phyloP scores from a whole-genome alignment of 768 basidiomycete species.

The Boletus tomentosulus region DNA sequence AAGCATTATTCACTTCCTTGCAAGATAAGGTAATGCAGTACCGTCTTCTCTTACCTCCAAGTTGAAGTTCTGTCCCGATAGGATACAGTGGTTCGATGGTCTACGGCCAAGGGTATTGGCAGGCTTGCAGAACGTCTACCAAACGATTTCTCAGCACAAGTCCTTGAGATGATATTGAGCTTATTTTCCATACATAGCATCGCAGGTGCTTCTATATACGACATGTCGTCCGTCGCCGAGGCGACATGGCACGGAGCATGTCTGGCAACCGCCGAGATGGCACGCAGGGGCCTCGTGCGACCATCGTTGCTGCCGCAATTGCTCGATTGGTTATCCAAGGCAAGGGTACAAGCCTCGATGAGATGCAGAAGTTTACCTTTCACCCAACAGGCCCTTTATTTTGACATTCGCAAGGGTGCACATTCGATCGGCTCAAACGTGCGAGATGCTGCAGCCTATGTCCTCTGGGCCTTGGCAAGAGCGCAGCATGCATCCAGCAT shows the following conservation, averaged over 20 bases:
- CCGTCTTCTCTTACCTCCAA: background rate
- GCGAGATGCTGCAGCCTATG: constrained; percentile 92
- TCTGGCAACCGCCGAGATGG: constrained; percentile 89
- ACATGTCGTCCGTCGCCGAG: constrained; percentile 75
- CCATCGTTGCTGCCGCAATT: constrained; percentile 54
- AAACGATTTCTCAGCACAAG: constrained; percentile 65
- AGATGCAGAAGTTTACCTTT: constrained; percentile 10
- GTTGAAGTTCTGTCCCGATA: constrained; percentile 31
- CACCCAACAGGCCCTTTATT: constrained; percentile 69
- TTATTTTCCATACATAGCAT: constrained; percentile 77
- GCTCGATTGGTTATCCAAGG: constrained; percentile 81
- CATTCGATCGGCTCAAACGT: constrained; percentile 95
- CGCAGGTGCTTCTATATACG: constrained; percentile 59
- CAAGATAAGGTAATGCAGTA: constrained; percentile 69
- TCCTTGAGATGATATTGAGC: constrained; percentile 73
- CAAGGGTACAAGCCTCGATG: constrained; percentile 25
- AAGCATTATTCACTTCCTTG: constrained; percentile 65
- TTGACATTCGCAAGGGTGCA: constrained; percentile 87
- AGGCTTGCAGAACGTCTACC: constrained; percentile 82
- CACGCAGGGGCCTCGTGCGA: constrained; percentile 71
- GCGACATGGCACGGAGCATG: constrained; percentile 93
- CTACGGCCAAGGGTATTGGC: constrained; percentile 88
- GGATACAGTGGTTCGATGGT: constrained; percentile 96
- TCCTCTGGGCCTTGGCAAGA: constrained; percentile 90
- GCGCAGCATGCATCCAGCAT: constrained; percentile 59